Percentiles rank a stretch among this genome's conserved stretches.
Conservation (phyloP, 2,329 filamentous ascomycete species). For the Dactylellina parvicollis region DNA sequence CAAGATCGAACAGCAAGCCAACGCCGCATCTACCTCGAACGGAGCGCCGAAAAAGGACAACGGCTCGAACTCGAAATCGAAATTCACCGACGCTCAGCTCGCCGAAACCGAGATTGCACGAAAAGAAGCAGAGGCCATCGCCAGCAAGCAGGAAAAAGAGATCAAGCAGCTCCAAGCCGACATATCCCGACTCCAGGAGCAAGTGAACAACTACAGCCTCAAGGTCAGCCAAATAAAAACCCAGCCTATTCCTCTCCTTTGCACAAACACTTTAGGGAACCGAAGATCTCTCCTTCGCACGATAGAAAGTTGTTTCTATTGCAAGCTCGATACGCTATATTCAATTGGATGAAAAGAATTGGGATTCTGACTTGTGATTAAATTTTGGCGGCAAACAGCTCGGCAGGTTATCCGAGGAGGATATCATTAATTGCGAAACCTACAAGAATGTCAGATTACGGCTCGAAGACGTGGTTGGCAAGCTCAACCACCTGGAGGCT, state of each 20-base stretch:
- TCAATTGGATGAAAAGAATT: conserved; percentile 40
- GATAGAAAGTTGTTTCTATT: conserved; percentile 53
- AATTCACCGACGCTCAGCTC: conserved; percentile 68
- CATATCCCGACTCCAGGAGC: conserved; percentile 77
- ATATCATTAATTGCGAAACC: conserved; percentile 89
- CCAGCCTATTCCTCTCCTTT: conserved; percentile 51
- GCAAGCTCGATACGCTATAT: conserved; percentile 20
- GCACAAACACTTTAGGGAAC: conserved; percentile 45
- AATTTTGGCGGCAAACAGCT: conserved; percentile 64
- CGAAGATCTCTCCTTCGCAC: conserved; percentile 51
- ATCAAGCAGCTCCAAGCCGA: conserved; percentile 81
- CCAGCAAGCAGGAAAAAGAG: conserved; percentile 87
- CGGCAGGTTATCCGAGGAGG: conserved; percentile 83
- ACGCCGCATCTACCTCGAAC: conserved; percentile 64
- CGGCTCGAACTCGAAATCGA: conserved; percentile 65
- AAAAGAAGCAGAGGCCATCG: conserved; percentile 78
- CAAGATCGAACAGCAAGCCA: conserved; percentile 88
- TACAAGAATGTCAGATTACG: conserved; percentile 92
- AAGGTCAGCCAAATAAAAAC: conserved; percentile 57
- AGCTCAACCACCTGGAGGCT: conserved; percentile 89
- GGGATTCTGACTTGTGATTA: conserved; percentile 53
- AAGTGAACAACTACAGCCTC: conserved; percentile 76
- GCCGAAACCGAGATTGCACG: conserved; percentile 79
- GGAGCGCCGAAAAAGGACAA: conserved; percentile 61
- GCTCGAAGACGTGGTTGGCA: conserved; percentile 90